Evolutionary conservation across 2,329 filamentous ascomycete species (phyloP), one percentile per base, ranked within the genome.

Genomic region (Exophiala spinifera): DNA sequence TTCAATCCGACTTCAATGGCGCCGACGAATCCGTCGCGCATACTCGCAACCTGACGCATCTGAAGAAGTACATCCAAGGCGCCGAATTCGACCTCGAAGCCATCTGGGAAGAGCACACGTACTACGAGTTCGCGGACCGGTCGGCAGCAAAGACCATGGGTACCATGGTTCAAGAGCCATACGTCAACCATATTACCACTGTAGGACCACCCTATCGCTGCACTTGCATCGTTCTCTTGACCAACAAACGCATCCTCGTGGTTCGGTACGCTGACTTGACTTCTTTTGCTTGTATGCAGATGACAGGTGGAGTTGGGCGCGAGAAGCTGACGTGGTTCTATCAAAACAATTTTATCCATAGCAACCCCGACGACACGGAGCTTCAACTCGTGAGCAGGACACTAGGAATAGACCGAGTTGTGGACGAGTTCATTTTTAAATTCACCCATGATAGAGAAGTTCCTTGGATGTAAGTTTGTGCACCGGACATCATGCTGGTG

Each of bases 101-200:
- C 1, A 84, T 91, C 46, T 92, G 88, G 88, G 86, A 90, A 6
- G 86, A 91, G 68, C 87, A 92, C 66, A 87, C 85, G 0, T 77
- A 78, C 40, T 86, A 80, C 61, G 86, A 91, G 66, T 91, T 91
- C 66, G 81, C 70, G 1, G 81, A 84, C 51, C 78, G 86, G 10
- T 82, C 81, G 1, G 86, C 89, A 0, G 82, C 83, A 57, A 80
- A 83, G 60, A 91, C 87, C 0, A 91, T 91, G 87, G 77, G 76
- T n/a, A 91, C 87, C 0, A 91, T 91, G 87, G 86, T 90, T 1
- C 77, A 84, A 45, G 83, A 89, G 67, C 88, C 87, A 1, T 90
- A 91, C 64, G 87, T 91, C 1, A 91, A 91, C 65, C 86, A 91
- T 65, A 76, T 90, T 1, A 85, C 87, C 0, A 89, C 86, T 0